Base-by-base conservation (phyloP, 2,329 filamentous ascomycete genomes). In the Ascocoryne sarcoides region DNA sequence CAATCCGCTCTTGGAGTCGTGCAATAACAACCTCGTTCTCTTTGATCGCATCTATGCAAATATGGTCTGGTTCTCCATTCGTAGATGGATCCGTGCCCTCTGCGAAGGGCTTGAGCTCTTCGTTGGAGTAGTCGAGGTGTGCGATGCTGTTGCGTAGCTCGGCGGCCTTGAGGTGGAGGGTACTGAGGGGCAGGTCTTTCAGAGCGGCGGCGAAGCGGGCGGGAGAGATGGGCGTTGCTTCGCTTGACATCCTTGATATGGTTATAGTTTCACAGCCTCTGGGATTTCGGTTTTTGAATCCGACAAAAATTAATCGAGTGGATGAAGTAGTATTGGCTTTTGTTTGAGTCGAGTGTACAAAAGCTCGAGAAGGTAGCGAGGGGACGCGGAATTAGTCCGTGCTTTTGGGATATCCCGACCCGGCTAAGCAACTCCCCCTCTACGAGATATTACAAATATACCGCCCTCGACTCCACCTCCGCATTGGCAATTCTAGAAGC, bases 141-240 rank as follows among this genome's bases (percentile, higher is more conserved):
- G 73, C 70, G 57, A 88, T 80, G 52, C 71, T 76, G 70, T 87
- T 88, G 59, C 75, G 76, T 46, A 89, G 70, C 61, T 89, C 84
- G 57, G 82, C 74, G 44, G 82, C 75, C 63, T 88, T 88, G 62
- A 82, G 70, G 62, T 83, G 79, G 5, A 89, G 77, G 42, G 48
- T 53, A 7, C 73, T 70, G 49, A 80, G 60, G 30, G 82, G 75
- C 41, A 89, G 76, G 45, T 79, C 74, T 49, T 71, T 67, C 50
- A 89, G 70, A 17, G 84, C 84, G 46, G 69, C 66, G 56, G 79
- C 75, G 65, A 85, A 86, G 57, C 73, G 73, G 14, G 67, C 60
- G 18, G 76, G 66, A 33, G 71, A 63, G 57, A 85, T 85, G 43
- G 81, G 80, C 9, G 59, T 56, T 5, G 77, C 60, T 53, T 76